A percentile compares a stretch with the other conserved stretches of the same genome.
phyloP scores from a whole-genome alignment of 176 grass and related monocot species.

The Ensete glaucum region DNA sequence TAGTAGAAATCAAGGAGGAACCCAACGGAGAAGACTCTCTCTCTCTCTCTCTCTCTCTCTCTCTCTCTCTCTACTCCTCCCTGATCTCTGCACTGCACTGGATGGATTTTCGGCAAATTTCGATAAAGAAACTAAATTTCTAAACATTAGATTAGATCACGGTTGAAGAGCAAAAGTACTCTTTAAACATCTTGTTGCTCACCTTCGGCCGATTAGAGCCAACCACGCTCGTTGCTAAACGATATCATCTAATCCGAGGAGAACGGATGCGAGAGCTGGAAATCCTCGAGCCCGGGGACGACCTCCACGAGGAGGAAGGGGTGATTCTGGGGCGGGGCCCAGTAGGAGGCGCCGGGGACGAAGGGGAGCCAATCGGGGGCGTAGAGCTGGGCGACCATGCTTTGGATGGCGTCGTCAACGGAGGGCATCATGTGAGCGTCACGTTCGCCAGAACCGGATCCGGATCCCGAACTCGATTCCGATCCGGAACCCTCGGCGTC shows the following conservation, averaged over 20 bases:
- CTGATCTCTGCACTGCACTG: too few species aligned
- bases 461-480: conserved; percentile 25
- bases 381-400: conserved; percentile 47
- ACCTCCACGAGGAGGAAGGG: conserved; percentile 27
- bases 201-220: conserved; percentile 58
- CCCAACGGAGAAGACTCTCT: too few species aligned
- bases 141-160: neutral
- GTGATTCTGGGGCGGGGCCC: conserved; percentile 43
- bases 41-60: too few species aligned
- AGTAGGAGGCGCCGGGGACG: conserved; percentile 78
- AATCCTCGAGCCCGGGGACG: conserved; percentile 4
- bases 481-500: conserved; percentile 17
- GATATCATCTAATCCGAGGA: conserved; percentile 49
- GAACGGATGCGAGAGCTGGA: conserved; percentile 12
- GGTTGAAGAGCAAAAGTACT: neutral
- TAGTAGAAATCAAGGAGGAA: too few species aligned
- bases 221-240: conserved; percentile 49
- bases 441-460: conserved; percentile 11
- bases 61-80: too few species aligned
- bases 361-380: conserved; percentile 92
- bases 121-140: neutral
- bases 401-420: conserved; percentile 56
- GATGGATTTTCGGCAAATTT: neutral
- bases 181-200: neutral
- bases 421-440: conserved; percentile 31